A percentile compares a stretch with the other conserved stretches of the same genome.
Evolutionary conservation across 1,284 basidiomycete species (phyloP).

Genomic region (Boletus sp.): DNA sequence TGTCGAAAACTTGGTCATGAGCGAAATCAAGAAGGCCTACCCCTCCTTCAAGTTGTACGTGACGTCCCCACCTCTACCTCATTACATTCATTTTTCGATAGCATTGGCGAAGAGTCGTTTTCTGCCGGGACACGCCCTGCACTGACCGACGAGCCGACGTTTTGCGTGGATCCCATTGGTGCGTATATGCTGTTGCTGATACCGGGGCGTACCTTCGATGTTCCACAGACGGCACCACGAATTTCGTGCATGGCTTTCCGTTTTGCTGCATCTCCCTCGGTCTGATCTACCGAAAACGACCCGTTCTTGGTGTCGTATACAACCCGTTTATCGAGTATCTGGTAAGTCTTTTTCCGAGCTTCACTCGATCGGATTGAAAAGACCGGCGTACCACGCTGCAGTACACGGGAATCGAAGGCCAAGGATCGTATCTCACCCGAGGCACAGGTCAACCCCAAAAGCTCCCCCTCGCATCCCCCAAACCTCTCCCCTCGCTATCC

Average conservation of each 20-base stretch:
- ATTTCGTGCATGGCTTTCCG: conserved; percentile 93
- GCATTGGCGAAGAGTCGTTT: conserved; percentile 92
- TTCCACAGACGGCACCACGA: conserved; percentile 86
- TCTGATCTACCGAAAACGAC: conserved; percentile 78
- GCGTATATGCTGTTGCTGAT: conserved; percentile 27
- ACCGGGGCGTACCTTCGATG: not conserved
- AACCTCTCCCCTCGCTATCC: conserved; percentile 73
- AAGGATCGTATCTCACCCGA: conserved; percentile 78
- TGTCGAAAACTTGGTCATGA: conserved; percentile 86
- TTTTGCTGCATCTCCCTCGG: conserved; percentile 92
- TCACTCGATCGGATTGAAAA: not conserved
- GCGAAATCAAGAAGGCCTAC: conserved; percentile 68
- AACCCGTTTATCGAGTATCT: conserved; percentile 91
- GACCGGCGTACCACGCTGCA: conserved; percentile 36
- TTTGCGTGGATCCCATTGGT: conserved; percentile 89
- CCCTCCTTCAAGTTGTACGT: conserved; percentile 85
- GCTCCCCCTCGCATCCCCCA: conserved; percentile 70
- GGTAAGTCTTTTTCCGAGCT: conserved; percentile 41
- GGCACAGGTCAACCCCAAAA: conserved; percentile 59
- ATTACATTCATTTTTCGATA: conserved; percentile 36
- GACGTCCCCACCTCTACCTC: conserved; percentile 8
- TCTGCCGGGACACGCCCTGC: conserved; percentile 71
- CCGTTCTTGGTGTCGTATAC: conserved; percentile 89
- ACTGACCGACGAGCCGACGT: conserved; percentile 87
- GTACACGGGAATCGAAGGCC: conserved; percentile 82